phyloP scores from a whole-genome alignment of 2,329 filamentous ascomycete genomes.

The Epichloe glyceriae region DNA sequence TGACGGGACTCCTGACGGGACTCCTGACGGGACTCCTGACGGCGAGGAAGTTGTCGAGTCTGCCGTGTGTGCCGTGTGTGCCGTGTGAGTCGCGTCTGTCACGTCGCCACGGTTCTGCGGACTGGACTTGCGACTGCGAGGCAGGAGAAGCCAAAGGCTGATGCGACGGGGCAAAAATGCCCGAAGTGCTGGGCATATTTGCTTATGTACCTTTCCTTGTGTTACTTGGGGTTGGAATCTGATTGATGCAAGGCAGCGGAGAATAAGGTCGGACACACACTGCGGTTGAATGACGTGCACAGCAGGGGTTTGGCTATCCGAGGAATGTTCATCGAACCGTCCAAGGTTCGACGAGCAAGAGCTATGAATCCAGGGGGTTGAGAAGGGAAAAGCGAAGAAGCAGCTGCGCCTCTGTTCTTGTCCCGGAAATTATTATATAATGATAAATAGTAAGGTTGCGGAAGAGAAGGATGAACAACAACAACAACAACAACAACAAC shows the following conservation, averaged over 20 bases:
- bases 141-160: constrained; percentile 22
- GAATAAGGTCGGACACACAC: not conserved
- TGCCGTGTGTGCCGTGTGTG: constrained; percentile 7
- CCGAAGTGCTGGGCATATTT: constrained; percentile 17
- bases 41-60: constrained; percentile 1
- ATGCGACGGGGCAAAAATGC: constrained; percentile 19
- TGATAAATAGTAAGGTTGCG: too few relatives aligned
- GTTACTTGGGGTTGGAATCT: not conserved
- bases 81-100: constrained; percentile 7
- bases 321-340: too few relatives aligned
- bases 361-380: too few relatives aligned
- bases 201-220: not conserved
- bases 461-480: too few relatives aligned
- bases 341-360: too few relatives aligned
- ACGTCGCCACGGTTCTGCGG: constrained; percentile 8
- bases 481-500: too few relatives aligned
- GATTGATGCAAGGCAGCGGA: not conserved
- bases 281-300: not conserved
- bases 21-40: constrained; percentile 3
- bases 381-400: too few relatives aligned
- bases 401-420: too few relatives aligned
- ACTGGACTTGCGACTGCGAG: constrained; percentile 12
- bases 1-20: not conserved
- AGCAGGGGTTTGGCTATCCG: not conserved
- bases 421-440: too few relatives aligned